phyloP scores from a whole-genome alignment of 2,329 filamentous ascomycete species.

The Grosmannia clavigera region DNA sequence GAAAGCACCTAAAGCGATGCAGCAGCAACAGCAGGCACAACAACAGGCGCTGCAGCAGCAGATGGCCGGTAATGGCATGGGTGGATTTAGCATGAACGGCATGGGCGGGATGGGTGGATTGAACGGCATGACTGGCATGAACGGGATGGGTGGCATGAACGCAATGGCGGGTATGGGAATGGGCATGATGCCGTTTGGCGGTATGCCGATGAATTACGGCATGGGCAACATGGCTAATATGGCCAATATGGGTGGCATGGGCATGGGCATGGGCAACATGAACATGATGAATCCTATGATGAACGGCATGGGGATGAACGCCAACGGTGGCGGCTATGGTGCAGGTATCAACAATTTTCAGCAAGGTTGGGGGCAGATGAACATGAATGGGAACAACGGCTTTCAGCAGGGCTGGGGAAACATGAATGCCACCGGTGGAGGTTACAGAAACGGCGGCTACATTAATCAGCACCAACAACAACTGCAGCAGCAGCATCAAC shows the following conservation, averaged over 20 bases:
- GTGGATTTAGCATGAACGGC: conserved; percentile 18
- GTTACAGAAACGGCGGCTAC: background rate
- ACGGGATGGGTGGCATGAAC: conserved; percentile 8
- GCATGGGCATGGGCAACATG: conserved; percentile 24
- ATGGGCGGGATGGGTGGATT: conserved; percentile 12
- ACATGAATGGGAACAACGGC: conserved; percentile 15
- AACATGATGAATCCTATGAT: conserved; percentile 14
- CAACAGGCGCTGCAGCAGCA: conserved; percentile 26
- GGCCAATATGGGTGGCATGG: conserved; percentile 25
- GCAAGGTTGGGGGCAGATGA: conserved; percentile 13
- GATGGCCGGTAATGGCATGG: conserved; percentile 29
- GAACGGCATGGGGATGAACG: conserved; percentile 1
- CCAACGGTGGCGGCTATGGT: conserved; percentile 1
- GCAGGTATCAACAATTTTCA: background rate
- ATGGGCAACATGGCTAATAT: conserved; percentile 19
- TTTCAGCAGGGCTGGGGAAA: conserved; percentile 3
- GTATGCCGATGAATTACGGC: conserved; percentile 21
- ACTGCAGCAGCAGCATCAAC: background rate
- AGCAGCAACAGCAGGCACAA: conserved; percentile 31
- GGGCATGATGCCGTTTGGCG: conserved; percentile 26
- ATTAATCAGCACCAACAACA: background rate
- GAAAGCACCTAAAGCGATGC: conserved; percentile 55
- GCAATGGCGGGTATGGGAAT: conserved; percentile 21
- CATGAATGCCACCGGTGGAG: background rate
- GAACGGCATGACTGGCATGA: conserved; percentile 19